Percentiles rank a stretch among this genome's conserved stretches.
phyloP scores from a whole-genome alignment of 2,329 filamentous ascomycete species.

The Venturia carpophila region DNA sequence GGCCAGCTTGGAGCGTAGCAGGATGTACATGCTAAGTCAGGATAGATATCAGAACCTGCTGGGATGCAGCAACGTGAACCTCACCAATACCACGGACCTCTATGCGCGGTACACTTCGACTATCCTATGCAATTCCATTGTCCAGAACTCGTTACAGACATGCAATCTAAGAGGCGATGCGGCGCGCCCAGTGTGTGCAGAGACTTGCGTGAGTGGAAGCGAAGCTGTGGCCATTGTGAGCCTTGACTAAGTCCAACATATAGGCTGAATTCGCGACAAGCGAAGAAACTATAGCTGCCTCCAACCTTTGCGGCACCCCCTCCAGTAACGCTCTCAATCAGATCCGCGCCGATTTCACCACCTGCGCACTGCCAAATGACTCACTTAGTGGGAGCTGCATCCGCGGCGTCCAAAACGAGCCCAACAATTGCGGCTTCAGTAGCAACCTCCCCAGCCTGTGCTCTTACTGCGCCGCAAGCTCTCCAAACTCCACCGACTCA shows the following conservation, averaged over 20 bases:
- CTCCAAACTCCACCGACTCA: slow-evolving; percentile 86
- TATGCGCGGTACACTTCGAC: slow-evolving; percentile 93
- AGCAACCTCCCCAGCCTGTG: slow-evolving; percentile 68
- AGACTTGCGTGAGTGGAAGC: slow-evolving; percentile 62
- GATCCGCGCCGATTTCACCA: slow-evolving; percentile 86
- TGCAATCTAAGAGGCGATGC: slow-evolving; percentile 60
- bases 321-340: slow-evolving; percentile 59
- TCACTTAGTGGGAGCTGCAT: slow-evolving; percentile 72
- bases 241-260: neutral
- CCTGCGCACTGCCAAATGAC: slow-evolving; percentile 74
- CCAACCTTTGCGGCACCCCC: slow-evolving; percentile 64
- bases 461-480: slow-evolving; percentile 74
- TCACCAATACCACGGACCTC: slow-evolving; percentile 68
- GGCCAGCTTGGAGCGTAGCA: slow-evolving; percentile 18
- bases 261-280: slow-evolving; percentile 78
- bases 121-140: slow-evolving; percentile 84
- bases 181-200: slow-evolving; percentile 74
- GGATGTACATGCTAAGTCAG: neutral
- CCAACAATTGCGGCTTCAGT: slow-evolving; percentile 76
- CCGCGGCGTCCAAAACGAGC: slow-evolving; percentile 69
- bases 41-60: slow-evolving; percentile 71
- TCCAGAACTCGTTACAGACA: slow-evolving; percentile 71
- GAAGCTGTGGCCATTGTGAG: slow-evolving; percentile 1
- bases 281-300: slow-evolving; percentile 75
- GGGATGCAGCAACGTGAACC: slow-evolving; percentile 70